Conservation (phyloP, 1,284 basidiomycete genomes). For the Inonotus hispidus region DNA sequence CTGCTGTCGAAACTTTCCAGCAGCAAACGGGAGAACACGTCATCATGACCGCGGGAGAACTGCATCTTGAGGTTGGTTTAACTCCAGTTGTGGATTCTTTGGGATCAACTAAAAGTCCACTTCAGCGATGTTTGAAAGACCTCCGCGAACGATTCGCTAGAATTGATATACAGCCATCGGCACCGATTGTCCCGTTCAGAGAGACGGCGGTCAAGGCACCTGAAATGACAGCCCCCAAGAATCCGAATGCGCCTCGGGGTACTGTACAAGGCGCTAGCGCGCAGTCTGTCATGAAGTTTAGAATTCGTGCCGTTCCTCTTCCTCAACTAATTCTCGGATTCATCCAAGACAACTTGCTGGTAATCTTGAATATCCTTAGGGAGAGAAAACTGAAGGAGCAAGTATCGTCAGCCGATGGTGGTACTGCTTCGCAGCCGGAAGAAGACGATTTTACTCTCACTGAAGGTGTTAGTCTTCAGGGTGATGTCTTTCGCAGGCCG, state of each 20-base stretch:
- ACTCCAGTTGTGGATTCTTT: not conserved
- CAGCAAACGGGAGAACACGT: constrained; percentile 98
- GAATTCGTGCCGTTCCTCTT: constrained; percentile 77
- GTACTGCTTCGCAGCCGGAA: constrained; percentile 17
- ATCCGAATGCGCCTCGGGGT: constrained; percentile 66
- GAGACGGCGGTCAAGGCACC: constrained; percentile 85
- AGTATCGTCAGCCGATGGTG: constrained; percentile 21
- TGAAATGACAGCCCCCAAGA: constrained; percentile 89
- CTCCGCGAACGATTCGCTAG: constrained; percentile 92
- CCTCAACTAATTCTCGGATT: constrained; percentile 68
- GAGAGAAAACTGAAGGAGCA: constrained; percentile 37
- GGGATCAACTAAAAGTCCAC: not conserved
- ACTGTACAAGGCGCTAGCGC: constrained; percentile 70
- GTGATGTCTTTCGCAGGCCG: constrained; percentile 54
- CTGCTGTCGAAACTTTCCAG: constrained; percentile 95
- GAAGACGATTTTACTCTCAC: constrained; percentile 33
- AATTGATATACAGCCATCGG: constrained; percentile 88
- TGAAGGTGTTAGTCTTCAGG: constrained; percentile 44
- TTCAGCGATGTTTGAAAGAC: constrained; percentile 90
- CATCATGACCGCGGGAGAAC: constrained; percentile 92
- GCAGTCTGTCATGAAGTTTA: constrained; percentile 76
- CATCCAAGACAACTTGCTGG: constrained; percentile 66
- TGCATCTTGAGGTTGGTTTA: constrained; percentile 81
- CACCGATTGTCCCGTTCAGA: constrained; percentile 96
- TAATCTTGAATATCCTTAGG: constrained; percentile 49